Percentiles rank a stretch among this genome's conserved stretches.
Conservation (phyloP, 2,329 filamentous ascomycete species). For the Chalara sp. region DNA sequence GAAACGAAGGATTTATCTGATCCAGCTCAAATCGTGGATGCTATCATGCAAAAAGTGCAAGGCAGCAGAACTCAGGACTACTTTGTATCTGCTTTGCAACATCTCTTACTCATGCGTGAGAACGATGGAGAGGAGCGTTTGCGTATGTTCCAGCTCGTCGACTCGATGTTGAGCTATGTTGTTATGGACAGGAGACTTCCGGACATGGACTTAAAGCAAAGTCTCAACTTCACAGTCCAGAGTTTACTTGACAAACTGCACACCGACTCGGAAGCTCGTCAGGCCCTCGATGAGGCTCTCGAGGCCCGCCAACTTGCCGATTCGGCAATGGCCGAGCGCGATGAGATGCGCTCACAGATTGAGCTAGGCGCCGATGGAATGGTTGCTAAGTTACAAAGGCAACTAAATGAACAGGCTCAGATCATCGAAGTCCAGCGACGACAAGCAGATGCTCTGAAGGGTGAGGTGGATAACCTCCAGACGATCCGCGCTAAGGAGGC, state of each 20-base stretch:
- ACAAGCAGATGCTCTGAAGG: conserved; percentile 81
- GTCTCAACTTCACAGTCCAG: conserved; percentile 94
- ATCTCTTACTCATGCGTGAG: conserved; percentile 85
- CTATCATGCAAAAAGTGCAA: conserved; percentile 77
- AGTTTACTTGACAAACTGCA: conserved; percentile 91
- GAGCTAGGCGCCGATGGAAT: conserved; percentile 90
- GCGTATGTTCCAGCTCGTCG: conserved; percentile 94
- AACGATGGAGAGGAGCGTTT: conserved; percentile 88
- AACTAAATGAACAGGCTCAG: conserved; percentile 85
- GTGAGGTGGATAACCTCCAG: conserved; percentile 81
- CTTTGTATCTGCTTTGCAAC: conserved; percentile 91
- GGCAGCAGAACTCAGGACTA: conserved; percentile 89
- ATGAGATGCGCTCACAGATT: conserved; percentile 85
- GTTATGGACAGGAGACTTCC: conserved; percentile 94
- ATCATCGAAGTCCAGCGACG: conserved; percentile 85
- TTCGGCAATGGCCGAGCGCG: conserved; percentile 89
- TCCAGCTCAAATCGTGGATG: conserved; percentile 87
- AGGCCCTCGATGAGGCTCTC: conserved; percentile 84
- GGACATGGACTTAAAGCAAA: conserved; percentile 97
- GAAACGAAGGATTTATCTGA: conserved; percentile 90
- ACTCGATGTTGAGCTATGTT: conserved; percentile 98
- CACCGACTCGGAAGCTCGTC: conserved; percentile 89
- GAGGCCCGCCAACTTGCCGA: conserved; percentile 91
- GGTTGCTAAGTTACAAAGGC: conserved; percentile 85
- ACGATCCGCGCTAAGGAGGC: conserved; percentile 82